Conservation (phyloP, 2,329 filamentous ascomycete species). For the Beauveria sp. region DNA sequence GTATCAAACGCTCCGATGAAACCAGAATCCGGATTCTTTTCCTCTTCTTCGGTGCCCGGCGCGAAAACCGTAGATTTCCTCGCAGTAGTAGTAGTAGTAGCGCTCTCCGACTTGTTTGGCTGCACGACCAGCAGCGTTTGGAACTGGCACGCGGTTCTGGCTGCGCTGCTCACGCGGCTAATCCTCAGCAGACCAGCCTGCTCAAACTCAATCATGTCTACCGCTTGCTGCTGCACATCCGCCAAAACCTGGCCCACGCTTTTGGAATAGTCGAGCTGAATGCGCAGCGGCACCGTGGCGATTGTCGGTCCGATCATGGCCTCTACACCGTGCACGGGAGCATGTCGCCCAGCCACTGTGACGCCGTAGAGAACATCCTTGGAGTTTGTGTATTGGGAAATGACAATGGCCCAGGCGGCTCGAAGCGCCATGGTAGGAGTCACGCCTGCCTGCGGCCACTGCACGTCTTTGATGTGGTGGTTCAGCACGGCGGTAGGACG, state of each 20-base stretch:
- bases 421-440: conserved; percentile 44
- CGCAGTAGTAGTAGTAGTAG: not conserved
- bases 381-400: conserved; percentile 38
- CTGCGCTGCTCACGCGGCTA: conserved; percentile 17
- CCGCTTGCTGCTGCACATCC: conserved; percentile 16
- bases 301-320: conserved; percentile 48
- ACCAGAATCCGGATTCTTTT: not conserved
- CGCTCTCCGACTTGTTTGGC: not conserved
- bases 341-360: conserved; percentile 44
- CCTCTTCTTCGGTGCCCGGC: not conserved
- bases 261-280: conserved; percentile 30
- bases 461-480: conserved; percentile 23
- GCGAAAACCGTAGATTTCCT: not conserved
- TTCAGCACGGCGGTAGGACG: conserved; percentile 27
- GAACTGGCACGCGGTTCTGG: conserved; percentile 18
- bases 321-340: conserved; percentile 33
- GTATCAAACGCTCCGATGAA: conserved; percentile 13
- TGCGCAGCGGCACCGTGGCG: conserved; percentile 44
- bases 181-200: conserved; percentile 24
- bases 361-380: conserved; percentile 47
- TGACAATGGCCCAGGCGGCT: conserved; percentile 45
- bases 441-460: not conserved
- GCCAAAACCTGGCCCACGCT: conserved; percentile 38
- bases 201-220: conserved; percentile 22
- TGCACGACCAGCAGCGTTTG: conserved; percentile 25